Evolutionary conservation across 2,329 filamentous ascomycete species (phyloP).

Genomic region (Fusarium tjaetaba): DNA sequence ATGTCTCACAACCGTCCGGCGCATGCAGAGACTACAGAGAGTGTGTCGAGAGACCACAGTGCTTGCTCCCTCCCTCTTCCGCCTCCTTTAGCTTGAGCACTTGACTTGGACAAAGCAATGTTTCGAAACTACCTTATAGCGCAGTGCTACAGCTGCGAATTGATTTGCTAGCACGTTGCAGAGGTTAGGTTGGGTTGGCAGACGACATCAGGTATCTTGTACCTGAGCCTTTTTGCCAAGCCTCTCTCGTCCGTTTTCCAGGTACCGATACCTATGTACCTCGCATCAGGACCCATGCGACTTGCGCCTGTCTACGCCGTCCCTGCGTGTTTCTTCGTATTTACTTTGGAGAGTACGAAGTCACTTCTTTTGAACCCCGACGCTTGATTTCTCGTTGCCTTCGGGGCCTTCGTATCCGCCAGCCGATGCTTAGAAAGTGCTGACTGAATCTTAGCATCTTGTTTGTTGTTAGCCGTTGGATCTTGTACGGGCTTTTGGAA

Average conservation of each 20-base stretch:
- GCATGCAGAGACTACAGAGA: neutral
- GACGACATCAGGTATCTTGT: slow-evolving; percentile 17
- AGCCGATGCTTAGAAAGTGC: slow-evolving; percentile 15
- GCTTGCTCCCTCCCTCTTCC: slow-evolving; percentile 4
- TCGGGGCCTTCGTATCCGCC: slow-evolving; percentile 30
- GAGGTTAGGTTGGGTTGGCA: slow-evolving; percentile 11
- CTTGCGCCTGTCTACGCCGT: slow-evolving; percentile 33
- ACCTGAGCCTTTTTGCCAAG: slow-evolving; percentile 16
- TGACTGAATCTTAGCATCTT: slow-evolving; percentile 8
- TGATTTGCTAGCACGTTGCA: slow-evolving; percentile 12
- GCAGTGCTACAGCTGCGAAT: slow-evolving; percentile 12
- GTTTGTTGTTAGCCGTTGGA: neutral
- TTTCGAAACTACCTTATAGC: neutral
- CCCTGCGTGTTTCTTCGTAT: slow-evolving; percentile 43
- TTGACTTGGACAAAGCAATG: slow-evolving; percentile 20
- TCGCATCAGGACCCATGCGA: slow-evolving; percentile 39
- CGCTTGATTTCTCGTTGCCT: slow-evolving; percentile 17
- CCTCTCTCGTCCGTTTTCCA: slow-evolving; percentile 17
- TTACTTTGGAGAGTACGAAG: slow-evolving; percentile 23
- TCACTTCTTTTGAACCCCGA: slow-evolving; percentile 18
- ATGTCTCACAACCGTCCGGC: slow-evolving; percentile 21
- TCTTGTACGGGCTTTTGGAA: slow-evolving; percentile 15
- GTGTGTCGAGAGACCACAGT: neutral
- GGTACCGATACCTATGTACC: slow-evolving; percentile 39
- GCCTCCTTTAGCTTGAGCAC: neutral